Evolutionary conservation across 2,329 filamentous ascomycete genomes (phyloP).

Genomic region (Cryphonectria naterciae): DNA sequence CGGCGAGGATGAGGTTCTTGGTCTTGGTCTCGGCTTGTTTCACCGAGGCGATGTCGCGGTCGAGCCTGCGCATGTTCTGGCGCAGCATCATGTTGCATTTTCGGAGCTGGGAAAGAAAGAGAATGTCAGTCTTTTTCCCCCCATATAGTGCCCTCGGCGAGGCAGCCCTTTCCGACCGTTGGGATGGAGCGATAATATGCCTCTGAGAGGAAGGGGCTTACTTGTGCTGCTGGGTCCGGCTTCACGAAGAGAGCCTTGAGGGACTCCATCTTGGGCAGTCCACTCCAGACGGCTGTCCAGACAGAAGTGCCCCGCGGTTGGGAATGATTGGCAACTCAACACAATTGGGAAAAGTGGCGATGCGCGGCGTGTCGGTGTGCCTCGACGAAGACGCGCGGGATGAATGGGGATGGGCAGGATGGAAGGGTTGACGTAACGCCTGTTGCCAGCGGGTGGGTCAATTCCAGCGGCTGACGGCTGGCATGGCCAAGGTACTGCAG

Average conservation of each 20-base stretch:
- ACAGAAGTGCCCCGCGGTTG: slow-evolving; percentile 5
- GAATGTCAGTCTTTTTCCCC: slow-evolving; percentile 9
- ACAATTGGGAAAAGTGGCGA: not conserved
- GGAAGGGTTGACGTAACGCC: slow-evolving; percentile 26
- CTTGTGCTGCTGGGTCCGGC: slow-evolving; percentile 91
- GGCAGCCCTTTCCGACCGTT: not conserved
- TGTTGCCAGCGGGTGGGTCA: slow-evolving; percentile 22
- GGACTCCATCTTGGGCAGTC: slow-evolving; percentile 72
- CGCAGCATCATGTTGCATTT: slow-evolving; percentile 95
- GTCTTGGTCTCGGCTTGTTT: slow-evolving; percentile 83
- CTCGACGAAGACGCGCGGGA: slow-evolving; percentile 12
- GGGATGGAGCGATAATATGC: not conserved
- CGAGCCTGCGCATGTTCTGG: slow-evolving; percentile 87
- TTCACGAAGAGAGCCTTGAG: slow-evolving; percentile 86
- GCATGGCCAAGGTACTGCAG: not conserved
- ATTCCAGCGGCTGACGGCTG: slow-evolving; percentile 4
- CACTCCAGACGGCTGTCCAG: slow-evolving; percentile 12
- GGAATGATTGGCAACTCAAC: not conserved
- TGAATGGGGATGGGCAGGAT: slow-evolving; percentile 1
- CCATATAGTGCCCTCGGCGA: not conserved
- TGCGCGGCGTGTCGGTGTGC: slow-evolving; percentile 8
- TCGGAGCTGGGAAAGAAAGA: slow-evolving; percentile 67
- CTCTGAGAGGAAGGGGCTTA: slow-evolving; percentile 45
- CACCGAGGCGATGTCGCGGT: slow-evolving; percentile 84
- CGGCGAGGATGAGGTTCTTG: slow-evolving; percentile 80